A percentile compares a stretch with the other conserved stretches of the same genome.
phyloP scores from a whole-genome alignment of 768 basidiomycete species.

The Boletus tylopilopsis region DNA sequence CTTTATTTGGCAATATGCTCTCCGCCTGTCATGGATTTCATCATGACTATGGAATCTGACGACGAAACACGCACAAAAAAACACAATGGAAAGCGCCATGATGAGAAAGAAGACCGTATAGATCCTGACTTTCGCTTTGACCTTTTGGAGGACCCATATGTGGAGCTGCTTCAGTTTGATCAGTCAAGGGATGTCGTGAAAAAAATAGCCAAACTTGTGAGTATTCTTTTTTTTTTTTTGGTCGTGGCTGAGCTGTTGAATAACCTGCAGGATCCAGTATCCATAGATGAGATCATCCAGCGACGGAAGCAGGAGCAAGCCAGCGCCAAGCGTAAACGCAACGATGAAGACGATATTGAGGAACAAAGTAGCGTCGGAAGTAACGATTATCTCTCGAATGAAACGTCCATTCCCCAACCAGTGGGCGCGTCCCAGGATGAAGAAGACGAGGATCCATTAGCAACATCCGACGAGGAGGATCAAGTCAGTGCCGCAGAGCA shows the following conservation, averaged over 20 bases:
- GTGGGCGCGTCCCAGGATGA: slow-evolving; percentile 29
- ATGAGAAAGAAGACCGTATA: slow-evolving; percentile 53
- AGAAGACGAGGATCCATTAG: slow-evolving; percentile 33
- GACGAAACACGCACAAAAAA: slow-evolving; percentile 44
- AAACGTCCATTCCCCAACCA: slow-evolving; percentile 14
- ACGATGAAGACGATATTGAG: slow-evolving; percentile 31
- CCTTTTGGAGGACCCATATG: slow-evolving; percentile 64
- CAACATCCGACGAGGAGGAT: slow-evolving; percentile 32
- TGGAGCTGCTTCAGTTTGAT: slow-evolving; percentile 45
- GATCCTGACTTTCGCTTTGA: slow-evolving; percentile 86
- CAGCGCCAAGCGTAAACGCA: slow-evolving; percentile 62
- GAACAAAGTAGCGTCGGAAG: slow-evolving; percentile 35
- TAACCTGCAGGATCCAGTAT: slow-evolving; percentile 61
- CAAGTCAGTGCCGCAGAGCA: slow-evolving; percentile 31
- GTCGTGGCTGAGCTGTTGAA: slow-evolving; percentile 2
- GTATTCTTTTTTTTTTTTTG: slow-evolving; percentile 21
- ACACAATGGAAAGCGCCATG: slow-evolving; percentile 19
- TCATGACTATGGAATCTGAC: slow-evolving; percentile 85
- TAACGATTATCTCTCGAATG: slow-evolving; percentile 3
- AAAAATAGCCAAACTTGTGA: slow-evolving; percentile 58
- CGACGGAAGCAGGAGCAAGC: slow-evolving; percentile 47
- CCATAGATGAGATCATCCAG: slow-evolving; percentile 90
- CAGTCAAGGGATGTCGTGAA: slow-evolving; percentile 56
- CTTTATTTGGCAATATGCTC: slow-evolving; percentile 11
- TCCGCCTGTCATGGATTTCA: slow-evolving; percentile 50